Evolutionary conservation across 2,329 filamentous ascomycete species (phyloP).

Genomic region (Ceratocystis lukuohia): DNA sequence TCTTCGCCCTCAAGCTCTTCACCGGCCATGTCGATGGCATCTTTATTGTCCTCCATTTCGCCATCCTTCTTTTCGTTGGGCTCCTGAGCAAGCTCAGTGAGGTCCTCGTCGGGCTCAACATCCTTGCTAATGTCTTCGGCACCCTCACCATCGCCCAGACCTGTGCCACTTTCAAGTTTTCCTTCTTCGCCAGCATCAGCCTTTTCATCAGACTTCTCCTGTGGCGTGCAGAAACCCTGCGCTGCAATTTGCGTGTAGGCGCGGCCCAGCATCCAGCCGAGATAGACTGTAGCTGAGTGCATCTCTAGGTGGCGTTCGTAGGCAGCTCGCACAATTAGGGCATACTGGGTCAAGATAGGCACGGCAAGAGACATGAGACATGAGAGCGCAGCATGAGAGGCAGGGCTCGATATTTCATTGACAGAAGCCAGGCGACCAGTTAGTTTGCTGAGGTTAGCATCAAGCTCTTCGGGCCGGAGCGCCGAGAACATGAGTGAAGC

Average conservation of each 20-base stretch:
- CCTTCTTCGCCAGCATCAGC: constrained; percentile 63
- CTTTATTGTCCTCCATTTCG: constrained; percentile 66
- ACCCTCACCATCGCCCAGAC: constrained; percentile 84
- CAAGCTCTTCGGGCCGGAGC: constrained; percentile 14
- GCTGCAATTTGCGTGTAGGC: constrained; percentile 66
- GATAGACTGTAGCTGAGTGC: constrained; percentile 57
- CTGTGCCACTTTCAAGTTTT: constrained; percentile 80
- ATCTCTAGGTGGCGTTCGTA: constrained; percentile 46
- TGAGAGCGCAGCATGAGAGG: neutral
- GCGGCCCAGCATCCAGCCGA: constrained; percentile 62
- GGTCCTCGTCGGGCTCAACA: constrained; percentile 81
- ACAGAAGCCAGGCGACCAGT: constrained; percentile 5
- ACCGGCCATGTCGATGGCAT: constrained; percentile 83
- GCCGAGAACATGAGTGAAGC: constrained; percentile 15
- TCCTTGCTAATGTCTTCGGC: constrained; percentile 98
- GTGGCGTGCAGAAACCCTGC: constrained; percentile 82
- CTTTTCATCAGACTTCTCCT: constrained; percentile 62
- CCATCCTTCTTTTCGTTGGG: constrained; percentile 50
- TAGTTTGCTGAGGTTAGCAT: constrained; percentile 33
- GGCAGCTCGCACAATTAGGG: constrained; percentile 43
- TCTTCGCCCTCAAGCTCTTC: constrained; percentile 83
- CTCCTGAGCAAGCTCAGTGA: constrained; percentile 82
- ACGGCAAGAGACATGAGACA: constrained; percentile 43
- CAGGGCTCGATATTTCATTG: neutral
- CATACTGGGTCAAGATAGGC: constrained; percentile 66